Percentiles rank a stretch among this genome's conserved stretches.
Evolutionary conservation across 768 basidiomycete genomes (phyloP).

Genomic region (Amanita jacksonii): DNA sequence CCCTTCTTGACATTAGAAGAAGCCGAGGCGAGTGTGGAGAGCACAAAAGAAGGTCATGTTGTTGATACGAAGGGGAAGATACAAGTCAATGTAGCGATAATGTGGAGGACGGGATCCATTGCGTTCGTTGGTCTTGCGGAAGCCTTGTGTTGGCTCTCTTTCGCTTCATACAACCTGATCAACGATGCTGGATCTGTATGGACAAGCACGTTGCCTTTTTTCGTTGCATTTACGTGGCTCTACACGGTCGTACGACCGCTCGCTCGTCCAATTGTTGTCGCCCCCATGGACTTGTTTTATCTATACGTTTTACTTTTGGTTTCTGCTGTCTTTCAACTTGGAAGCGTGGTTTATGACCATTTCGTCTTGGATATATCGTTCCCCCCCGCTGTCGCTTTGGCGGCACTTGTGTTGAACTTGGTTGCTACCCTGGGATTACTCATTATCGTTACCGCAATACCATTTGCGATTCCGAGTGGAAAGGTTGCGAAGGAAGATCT

Average conservation of each 20-base stretch:
- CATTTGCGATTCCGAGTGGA: slow-evolving; percentile 52
- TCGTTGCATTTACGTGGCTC: slow-evolving; percentile 52
- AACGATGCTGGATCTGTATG: slow-evolving; percentile 22
- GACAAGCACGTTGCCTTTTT: slow-evolving; percentile 29
- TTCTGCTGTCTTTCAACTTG: slow-evolving; percentile 38
- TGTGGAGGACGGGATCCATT: slow-evolving; percentile 57
- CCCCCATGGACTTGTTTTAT: slow-evolving; percentile 53
- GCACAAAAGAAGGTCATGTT: slow-evolving; percentile 16
- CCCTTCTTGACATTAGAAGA: slow-evolving; percentile 42
- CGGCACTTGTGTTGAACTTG: slow-evolving; percentile 33
- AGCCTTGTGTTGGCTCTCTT: slow-evolving; percentile 48
- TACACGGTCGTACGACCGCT: slow-evolving; percentile 54
- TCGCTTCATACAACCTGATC: slow-evolving; percentile 46
- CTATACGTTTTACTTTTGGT: slow-evolving; percentile 44
- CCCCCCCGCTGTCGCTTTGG: slow-evolving; percentile 22
- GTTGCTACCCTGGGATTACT: slow-evolving; percentile 33
- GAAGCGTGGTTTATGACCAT: slow-evolving; percentile 45
- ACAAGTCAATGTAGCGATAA: slow-evolving; percentile 22
- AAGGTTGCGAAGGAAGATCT: slow-evolving; percentile 46
- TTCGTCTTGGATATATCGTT: slow-evolving; percentile 32
- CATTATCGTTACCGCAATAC: slow-evolving; percentile 46
- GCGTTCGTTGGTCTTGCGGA: slow-evolving; percentile 46
- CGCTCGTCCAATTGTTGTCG: slow-evolving; percentile 41
- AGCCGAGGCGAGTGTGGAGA: slow-evolving; percentile 34
- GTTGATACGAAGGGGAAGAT: slow-evolving; percentile 16